Evolutionary conservation across 371 early-diverging fungal species (phyloP).

Genomic region (Rhizopus microsporus): DNA sequence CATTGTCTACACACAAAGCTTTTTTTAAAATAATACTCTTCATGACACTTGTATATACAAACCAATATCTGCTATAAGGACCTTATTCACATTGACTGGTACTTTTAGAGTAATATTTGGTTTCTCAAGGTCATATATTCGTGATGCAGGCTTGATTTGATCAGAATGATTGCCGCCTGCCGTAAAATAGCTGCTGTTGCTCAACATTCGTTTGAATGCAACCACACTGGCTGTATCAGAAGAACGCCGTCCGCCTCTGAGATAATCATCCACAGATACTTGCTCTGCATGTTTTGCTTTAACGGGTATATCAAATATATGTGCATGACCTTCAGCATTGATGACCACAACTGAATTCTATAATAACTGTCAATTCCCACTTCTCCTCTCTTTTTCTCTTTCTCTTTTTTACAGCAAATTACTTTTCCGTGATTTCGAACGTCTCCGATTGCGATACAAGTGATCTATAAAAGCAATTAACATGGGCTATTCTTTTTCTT

Average conservation of each 20-base stretch:
- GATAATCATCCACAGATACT: slow-evolving; percentile 42
- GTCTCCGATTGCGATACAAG: slow-evolving; percentile 70
- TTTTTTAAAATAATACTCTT: background rate
- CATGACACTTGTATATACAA: slow-evolving; percentile 1
- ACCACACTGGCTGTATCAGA: slow-evolving; percentile 48
- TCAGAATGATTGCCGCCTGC: slow-evolving; percentile 1
- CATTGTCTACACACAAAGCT: slow-evolving; percentile 55
- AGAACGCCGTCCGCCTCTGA: slow-evolving; percentile 37
- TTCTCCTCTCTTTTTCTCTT: background rate
- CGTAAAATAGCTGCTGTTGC: slow-evolving; percentile 5
- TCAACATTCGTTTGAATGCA: slow-evolving; percentile 40
- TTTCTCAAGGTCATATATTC: slow-evolving; percentile 49
- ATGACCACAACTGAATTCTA: slow-evolving; percentile 66
- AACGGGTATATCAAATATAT: slow-evolving; percentile 62
- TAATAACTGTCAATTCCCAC: background rate
- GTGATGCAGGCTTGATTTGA: slow-evolving; percentile 11
- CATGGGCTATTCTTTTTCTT: background rate
- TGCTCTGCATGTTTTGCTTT: slow-evolving; percentile 23
- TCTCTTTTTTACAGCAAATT: slow-evolving; percentile 3
- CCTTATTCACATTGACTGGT: slow-evolving; percentile 79
- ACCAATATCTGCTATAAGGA: slow-evolving; percentile 77
- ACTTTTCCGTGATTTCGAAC: slow-evolving; percentile 62
- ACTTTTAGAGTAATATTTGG: slow-evolving; percentile 73
- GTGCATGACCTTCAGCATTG: slow-evolving; percentile 69
- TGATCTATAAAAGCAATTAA: slow-evolving; percentile 46